Base-by-base conservation (phyloP, 2,329 filamentous ascomycete species). In the Trichoderma arundinaceum region DNA sequence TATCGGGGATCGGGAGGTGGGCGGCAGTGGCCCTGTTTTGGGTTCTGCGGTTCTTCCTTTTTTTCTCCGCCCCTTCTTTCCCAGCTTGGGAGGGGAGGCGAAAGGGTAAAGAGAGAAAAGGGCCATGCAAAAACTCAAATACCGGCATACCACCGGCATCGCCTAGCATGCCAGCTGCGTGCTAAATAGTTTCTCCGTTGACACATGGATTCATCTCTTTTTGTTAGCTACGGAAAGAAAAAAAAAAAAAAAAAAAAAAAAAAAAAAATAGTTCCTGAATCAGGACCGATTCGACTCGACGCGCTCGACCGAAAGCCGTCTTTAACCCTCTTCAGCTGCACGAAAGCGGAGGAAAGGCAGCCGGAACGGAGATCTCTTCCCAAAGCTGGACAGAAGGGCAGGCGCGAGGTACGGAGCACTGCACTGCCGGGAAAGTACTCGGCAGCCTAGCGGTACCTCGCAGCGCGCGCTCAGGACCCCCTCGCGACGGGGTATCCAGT, bases 1-100 rank as follows among this genome's bases (percentile, higher is more conserved):
- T 52, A 58, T 64, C 61, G 53, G 52, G 61, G 61, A 64, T 64
- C 61, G 61, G 61, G 44, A 43, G 61, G 52, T 58, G 61, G 53
- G 61, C 48, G 46, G 58, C 58, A 61, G 15, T 58, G 54, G 54
- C 54, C 22, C 41, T 35, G 12, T 7, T 22, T 56, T 56, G 17
- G 8, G 12, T 35, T 28, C 49, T 35, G 38, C 17, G 17, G 33
- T 38, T 39, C 35, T 54, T 19, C 17, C 10, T 54, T 39, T 54
- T 17, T 60, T 39, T 60, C 57, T 49, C 44, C 57, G 44, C 57
- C 57, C 57, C 57, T 60, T 60, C 44, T 60, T 41, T 60, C 46
- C 58, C 49, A 41, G 46, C 48, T 43, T 17, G 48, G 39, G 49
- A 49, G 59, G 49, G 39, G 54, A 59, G n/a, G 13, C 15, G 13